Percentiles rank a stretch among this genome's conserved stretches.
Conservation (phyloP, 2,329 filamentous ascomycete genomes). For the Seiridium unicorne region DNA sequence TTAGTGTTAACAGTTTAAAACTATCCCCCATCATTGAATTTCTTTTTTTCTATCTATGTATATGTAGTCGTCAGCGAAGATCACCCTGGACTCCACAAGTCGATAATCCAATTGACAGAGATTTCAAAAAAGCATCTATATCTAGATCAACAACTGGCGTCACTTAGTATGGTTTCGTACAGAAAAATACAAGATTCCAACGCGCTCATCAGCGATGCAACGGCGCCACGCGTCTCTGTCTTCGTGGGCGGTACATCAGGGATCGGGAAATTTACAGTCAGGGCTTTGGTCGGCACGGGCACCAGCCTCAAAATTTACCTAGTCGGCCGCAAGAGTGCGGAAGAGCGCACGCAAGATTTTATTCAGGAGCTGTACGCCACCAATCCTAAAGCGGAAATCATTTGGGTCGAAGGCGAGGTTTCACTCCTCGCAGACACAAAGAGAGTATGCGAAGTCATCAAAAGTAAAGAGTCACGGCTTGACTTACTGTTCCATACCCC, state of each 20-base stretch:
- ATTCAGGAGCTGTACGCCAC: constrained; percentile 31
- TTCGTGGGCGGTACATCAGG: constrained; percentile 47
- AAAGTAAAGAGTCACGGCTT: constrained; percentile 32
- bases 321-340: constrained; percentile 37
- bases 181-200: constrained; percentile 36
- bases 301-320: constrained; percentile 37
- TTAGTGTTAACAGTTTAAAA: no score
- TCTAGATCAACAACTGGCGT: no score
- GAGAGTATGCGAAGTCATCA: constrained; percentile 36
- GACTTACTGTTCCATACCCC: constrained; percentile 43
- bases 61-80: no score
- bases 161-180: constrained; percentile 30
- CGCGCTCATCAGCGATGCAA: constrained; percentile 34
- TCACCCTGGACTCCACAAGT: no score
- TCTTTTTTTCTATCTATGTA: no score
- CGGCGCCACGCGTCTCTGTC: constrained; percentile 35
- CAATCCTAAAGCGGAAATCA: constrained; percentile 37
- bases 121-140: no score
- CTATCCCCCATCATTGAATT: no score
- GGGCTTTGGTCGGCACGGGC: constrained; percentile 32
- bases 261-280: constrained; percentile 39
- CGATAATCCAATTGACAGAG: no score
- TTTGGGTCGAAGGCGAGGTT: constrained; percentile 41
- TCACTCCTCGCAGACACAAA: constrained; percentile 41
- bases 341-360: constrained; percentile 26